Evolutionary conservation across 306 rosid species (phyloP), one percentile per base, ranked within the genome.

Genomic region (Morella rubra): DNA sequence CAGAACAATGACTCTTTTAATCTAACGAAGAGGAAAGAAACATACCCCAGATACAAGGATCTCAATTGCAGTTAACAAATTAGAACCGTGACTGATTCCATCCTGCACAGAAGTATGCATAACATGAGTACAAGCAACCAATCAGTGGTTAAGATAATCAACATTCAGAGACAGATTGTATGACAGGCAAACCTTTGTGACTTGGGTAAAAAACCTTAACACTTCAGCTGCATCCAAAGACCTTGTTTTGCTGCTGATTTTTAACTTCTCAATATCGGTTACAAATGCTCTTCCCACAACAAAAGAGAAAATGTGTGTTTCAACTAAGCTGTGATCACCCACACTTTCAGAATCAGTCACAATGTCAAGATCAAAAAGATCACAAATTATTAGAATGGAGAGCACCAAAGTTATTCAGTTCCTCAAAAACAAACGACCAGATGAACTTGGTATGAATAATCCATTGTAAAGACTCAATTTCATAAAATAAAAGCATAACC

Each of bases 201-300:
- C 85, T 84, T 91, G 94, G 46, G 98, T 86, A 77, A 96, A 96
- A 81, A 87, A 93, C 80, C 82, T 82, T 6, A 91, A 77, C 73
- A 93, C 93, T 84, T 93, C 84, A 79, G 77, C 86, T 81, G 85
- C 91, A 85, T 86, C 90, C 93, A 93, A 82, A 73, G 90, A 82
- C 80, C 98, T 87, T 83, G 89, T 86, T 85, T 87, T 88, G 88
- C 94, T 89, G 92, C 89, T 87, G 80, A 91, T 85, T 79, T 93
- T 91, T 75, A 96, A 84, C 89, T 93, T 93, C 77, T 96, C 98
- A 76, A 96, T 84, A 86, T 96, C 99, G 47, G 98, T 88, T 77
- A 96, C 99, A 88, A 96, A 96, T 67, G 99, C 98, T 89, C 99
- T 91, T 88, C 99, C 99, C 79, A 96, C 97, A 77, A 96, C 99